Evolutionary conservation across 2,329 filamentous ascomycete species (phyloP), one percentile per base, ranked within the genome.

Genomic region (Aspergillus neoniger): DNA sequence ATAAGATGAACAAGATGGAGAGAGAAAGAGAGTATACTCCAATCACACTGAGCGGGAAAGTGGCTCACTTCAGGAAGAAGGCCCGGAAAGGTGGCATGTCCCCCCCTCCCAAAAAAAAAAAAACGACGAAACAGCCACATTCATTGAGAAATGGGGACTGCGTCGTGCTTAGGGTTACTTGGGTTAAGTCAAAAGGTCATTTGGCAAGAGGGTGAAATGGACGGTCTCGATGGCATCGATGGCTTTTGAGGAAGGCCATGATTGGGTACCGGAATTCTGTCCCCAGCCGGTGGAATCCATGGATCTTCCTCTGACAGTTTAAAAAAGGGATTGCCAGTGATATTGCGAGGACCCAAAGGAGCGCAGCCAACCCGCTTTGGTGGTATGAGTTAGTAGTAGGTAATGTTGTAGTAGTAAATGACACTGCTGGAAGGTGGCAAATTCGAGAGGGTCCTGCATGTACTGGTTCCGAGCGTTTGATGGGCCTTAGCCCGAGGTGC

Each of bases 211-310:
- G 12, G 25, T 25, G 23, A 44, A 55, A 32, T 28, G 25, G 39
- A 44, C 7, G 52, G 39, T 43, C 39, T 55, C 52, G 25, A 55
- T 58, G 21, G 49, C 50, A 58, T 51, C 25, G 50, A 58, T 38
- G 49, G 49, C 49, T 54, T 58, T 23, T 47, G 12, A 12, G 52
- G 41, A 17, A 21, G 38, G 21, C 10, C 38, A 43, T 58, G 56
- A 58, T 58, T 58, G 56, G 56, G 56, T 58, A 58, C 56, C 56
- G 49, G 23, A 17, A 38, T 25, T 17, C 15, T 38, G 56, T 48
- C 50, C 56, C 56, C 53, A 49, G 41, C 56, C 49, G 47, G 50
- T 55, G 36, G 32, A 23, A 41, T 28, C 58, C 30, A 56, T 23
- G 51, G 49, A n/a, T 30, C 47, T 56, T 47, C 36, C 44, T 30